phyloP scores from a whole-genome alignment of 192 early-diverging fungal genomes.

The Entomortierella chlamydospora region DNA sequence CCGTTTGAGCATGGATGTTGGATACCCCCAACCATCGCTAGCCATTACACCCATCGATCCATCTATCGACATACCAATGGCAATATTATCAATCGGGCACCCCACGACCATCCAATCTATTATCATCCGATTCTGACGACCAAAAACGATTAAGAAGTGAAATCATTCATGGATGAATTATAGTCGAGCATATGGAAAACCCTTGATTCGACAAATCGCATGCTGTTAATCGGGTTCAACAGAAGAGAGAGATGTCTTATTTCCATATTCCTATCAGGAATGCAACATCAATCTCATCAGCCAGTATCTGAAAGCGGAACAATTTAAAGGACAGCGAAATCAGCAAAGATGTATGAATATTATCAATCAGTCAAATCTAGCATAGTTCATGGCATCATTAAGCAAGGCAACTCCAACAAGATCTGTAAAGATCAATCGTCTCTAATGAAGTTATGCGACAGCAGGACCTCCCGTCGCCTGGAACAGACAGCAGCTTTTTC shows the following conservation, averaged over 20 bases:
- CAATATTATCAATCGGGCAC: not conserved
- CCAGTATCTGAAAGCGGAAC: no score
- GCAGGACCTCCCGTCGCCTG: no score
- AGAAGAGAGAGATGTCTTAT: no score
- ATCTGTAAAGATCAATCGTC: no score
- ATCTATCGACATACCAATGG: constrained; percentile 5
- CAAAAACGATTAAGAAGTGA: not conserved
- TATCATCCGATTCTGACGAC: not conserved
- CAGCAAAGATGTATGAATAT: no score
- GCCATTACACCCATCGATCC: constrained; percentile 28
- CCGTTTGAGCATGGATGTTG: not conserved
- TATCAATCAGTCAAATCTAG: no score
- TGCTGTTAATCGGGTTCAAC: not conserved
- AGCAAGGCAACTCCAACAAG: no score
- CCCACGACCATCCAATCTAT: not conserved
- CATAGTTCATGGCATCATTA: no score
- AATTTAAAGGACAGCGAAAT: not conserved
- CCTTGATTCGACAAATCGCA: constrained; percentile 24
- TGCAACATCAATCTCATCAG: not conserved
- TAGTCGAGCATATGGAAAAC: constrained; percentile 9
- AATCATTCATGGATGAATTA: constrained; percentile 1
- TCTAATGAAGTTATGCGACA: no score
- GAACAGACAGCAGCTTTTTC: no score
- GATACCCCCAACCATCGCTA: not conserved
- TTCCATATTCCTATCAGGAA: not conserved